Evolutionary conservation across 1,284 basidiomycete species (phyloP), one percentile per base, ranked within the genome.

Genomic region (Neolentinus lepideus): DNA sequence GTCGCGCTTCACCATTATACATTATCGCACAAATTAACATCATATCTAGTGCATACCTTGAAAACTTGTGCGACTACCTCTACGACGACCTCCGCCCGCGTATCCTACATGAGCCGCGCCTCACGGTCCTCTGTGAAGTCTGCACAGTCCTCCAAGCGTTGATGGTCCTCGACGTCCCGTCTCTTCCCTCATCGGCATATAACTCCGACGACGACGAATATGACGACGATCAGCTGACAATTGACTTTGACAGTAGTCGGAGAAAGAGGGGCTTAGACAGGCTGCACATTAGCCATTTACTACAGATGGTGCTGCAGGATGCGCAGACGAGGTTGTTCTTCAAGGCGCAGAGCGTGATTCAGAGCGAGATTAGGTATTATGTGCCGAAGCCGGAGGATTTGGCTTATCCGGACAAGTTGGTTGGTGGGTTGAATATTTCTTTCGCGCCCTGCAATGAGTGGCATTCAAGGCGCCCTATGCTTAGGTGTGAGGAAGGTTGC

Each of bases 271-370:
- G 77, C 1, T 71, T 85, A 24, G 74, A 77, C 14, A 75, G 75
- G 51, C 71, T 93, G 46, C 84, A 87, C 59, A 83, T 85, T 53
- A 79, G 85, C 57, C 82, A 88, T 54, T 73, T 97, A 4, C 71
- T 97, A 43, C 82, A 90, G 65, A 92, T 94, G 82, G 88, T 97
- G 1, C 71, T 96, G 22, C 93, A 96, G 68, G 94, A 97, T 65
- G 92, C 93, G 1, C 94, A 97, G 73, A 97, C 94, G 4, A 75
- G 93, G 54, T 70, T 97, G 53, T 92, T 97, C 62, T 97, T 97
- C 78, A 89, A 95, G 65, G 94, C 94, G 8, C 94, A 97, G 69
- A 81, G 91, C 1, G 79, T 96, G 51, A 84, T 97, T 48, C 90
- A 94, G 65, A 80, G 82, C 27, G 94, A 97, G 52, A 92, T 97